These are phyloP conservation scores for Alternaria sp. DNA, from an alignment of 2,329 filamentous ascomycete genomes.

Conservation along the genomic window DNA sequence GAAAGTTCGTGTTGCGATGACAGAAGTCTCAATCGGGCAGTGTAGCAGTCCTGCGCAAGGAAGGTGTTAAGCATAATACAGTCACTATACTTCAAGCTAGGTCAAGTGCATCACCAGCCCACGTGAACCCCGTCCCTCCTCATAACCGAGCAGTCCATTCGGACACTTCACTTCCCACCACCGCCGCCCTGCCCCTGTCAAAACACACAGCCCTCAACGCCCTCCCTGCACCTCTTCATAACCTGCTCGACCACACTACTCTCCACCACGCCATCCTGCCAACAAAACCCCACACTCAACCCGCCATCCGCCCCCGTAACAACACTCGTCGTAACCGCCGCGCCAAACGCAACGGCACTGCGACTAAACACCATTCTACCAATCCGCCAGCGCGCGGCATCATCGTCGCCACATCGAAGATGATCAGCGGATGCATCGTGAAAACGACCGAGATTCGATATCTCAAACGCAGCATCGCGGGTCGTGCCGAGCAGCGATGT, in stretches of 20 bases:
- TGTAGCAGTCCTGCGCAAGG: no score
- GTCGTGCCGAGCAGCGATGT: slow-evolving; percentile 47
- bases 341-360: slow-evolving; percentile 48
- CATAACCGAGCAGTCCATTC: no score
- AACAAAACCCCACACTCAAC: slow-evolving; percentile 49
- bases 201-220: no score
- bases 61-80: no score
- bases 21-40: no score
- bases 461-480: slow-evolving; percentile 49
- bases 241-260: slow-evolving; percentile 1
- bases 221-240: not conserved
- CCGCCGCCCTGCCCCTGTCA: no score
- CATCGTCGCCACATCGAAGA: rapidly evolving
- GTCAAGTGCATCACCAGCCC: no score
- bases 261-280: slow-evolving; percentile 51
- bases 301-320: slow-evolving; percentile 49
- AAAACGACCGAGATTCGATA: slow-evolving; percentile 52
- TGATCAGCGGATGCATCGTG: no score
- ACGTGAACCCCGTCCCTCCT: no score
- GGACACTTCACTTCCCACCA: no score
- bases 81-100: no score
- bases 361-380: slow-evolving; percentile 53
- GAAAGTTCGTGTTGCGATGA: no score
- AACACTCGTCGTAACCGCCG: slow-evolving; percentile 48
- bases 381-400: slow-evolving; percentile 24